phyloP scores from a whole-genome alignment of 2,329 filamentous ascomycete species.

The Phaeoacremonium minimum region DNA sequence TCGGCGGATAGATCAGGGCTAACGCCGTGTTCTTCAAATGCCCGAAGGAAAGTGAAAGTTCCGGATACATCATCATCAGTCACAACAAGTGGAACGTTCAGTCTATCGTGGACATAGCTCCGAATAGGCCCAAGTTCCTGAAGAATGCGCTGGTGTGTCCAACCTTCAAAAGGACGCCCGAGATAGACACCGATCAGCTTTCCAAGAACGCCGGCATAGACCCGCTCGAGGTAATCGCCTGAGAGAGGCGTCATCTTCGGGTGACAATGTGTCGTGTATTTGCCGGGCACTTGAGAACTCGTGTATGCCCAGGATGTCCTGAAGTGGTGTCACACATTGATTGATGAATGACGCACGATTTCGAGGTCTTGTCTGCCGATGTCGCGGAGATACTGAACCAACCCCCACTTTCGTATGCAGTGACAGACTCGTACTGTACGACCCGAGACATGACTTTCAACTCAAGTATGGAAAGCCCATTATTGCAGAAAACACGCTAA shows the following conservation, averaged over 20 bases:
- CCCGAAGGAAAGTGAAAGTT: constrained; percentile 28
- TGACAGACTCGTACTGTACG: no score
- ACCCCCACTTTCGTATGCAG: no score
- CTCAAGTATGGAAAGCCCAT: no score
- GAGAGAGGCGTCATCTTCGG: constrained; percentile 7
- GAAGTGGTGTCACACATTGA: no score
- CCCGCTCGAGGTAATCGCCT: constrained; percentile 23
- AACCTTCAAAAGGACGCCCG: constrained; percentile 29
- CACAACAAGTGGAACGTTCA: constrained; percentile 21
- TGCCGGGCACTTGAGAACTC: no score
- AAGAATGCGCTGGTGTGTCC: constrained; percentile 27
- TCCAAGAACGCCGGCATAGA: constrained; percentile 32
- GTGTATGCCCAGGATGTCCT: no score
- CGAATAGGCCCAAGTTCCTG: constrained; percentile 21
- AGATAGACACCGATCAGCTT: constrained; percentile 32
- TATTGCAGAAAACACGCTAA: no score
- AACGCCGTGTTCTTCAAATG: constrained; percentile 24
- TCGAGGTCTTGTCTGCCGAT: no score
- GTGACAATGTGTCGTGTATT: no score
- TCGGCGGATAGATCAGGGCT: constrained; percentile 10
- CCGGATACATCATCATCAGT: constrained; percentile 27
- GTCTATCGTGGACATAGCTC: constrained; percentile 25
- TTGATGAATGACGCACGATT: no score
- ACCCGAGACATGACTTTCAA: no score
- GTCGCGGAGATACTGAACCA: no score